Evolutionary conservation across 495 filamentous ascomycete species (phyloP).

Genomic region (Pseudotulostoma volvatum): DNA sequence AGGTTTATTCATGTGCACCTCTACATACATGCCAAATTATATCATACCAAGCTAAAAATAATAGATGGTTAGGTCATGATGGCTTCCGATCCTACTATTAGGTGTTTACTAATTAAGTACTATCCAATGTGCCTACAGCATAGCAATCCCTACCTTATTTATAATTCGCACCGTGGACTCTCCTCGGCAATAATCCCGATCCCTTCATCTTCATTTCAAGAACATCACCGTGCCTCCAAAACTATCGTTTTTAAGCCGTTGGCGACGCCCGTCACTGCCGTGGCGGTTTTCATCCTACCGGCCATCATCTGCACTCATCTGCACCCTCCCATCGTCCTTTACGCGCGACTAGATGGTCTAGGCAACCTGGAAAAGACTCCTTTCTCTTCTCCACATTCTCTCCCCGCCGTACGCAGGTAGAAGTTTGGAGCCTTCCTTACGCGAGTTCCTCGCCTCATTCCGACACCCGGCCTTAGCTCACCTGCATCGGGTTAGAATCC

Average conservation of each 20-base stretch:
- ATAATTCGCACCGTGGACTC: no score
- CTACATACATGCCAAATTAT: no score
- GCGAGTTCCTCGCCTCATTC: slow-evolving; percentile 54
- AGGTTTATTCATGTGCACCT: no score
- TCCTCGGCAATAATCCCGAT: no score
- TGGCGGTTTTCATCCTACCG: slow-evolving; percentile 4
- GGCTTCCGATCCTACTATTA: no score
- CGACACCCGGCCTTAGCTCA: slow-evolving; percentile 53
- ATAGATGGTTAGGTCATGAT: no score
- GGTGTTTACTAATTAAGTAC: no score
- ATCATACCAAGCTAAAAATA: no score
- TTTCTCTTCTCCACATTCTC: slow-evolving; percentile 30
- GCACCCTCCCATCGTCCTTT: slow-evolving; percentile 9
- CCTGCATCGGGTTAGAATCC: slow-evolving; percentile 56
- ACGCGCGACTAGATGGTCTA: slow-evolving; percentile 8
- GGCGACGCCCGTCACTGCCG: slow-evolving; percentile 12
- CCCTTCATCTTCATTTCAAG: not conserved
- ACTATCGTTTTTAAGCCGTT: slow-evolving; percentile 17
- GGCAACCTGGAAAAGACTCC: slow-evolving; percentile 9
- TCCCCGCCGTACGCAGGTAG: slow-evolving; percentile 43
- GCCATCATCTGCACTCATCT: slow-evolving; percentile 10
- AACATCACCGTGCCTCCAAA: slow-evolving; percentile 25
- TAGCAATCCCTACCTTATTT: not conserved
- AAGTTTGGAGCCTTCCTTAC: slow-evolving; percentile 50
- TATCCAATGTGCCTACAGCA: not conserved